A percentile compares a stretch with the other conserved stretches of the same genome.
These are phyloP conservation scores for Stephania yunnanensis DNA, from an alignment of 164 flowering plant genomes.

Conservation along the genomic window DNA sequence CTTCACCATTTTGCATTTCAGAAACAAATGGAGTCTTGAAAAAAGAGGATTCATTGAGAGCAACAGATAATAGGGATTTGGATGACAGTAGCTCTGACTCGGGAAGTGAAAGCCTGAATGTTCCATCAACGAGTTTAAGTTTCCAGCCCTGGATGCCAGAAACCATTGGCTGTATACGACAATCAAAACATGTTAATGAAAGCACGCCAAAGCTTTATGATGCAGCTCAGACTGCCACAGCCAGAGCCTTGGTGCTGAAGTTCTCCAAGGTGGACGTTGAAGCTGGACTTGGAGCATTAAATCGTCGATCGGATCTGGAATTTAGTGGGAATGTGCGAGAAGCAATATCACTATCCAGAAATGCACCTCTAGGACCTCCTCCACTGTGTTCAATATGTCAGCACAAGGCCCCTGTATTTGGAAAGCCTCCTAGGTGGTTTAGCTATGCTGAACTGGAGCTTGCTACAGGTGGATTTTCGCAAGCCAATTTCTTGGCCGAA, in stretches of 20 bases:
- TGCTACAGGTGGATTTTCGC: slow-evolving; percentile 80
- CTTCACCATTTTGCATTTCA: slow-evolving; percentile 46
- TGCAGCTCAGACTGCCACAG: slow-evolving; percentile 28
- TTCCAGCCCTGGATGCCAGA: slow-evolving; percentile 52
- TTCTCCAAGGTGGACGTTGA: slow-evolving; percentile 38
- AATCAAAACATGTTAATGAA: slow-evolving; percentile 24
- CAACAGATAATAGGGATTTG: slow-evolving; percentile 20
- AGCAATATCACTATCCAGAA: slow-evolving; percentile 47
- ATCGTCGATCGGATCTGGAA: slow-evolving; percentile 32
- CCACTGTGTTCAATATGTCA: slow-evolving; percentile 88
- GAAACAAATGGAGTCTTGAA: slow-evolving; percentile 32
- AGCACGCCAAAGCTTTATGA: slow-evolving; percentile 22
- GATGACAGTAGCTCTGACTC: slow-evolving; percentile 58
- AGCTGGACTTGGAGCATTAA: slow-evolving; percentile 32
- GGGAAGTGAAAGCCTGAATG: slow-evolving; percentile 39
- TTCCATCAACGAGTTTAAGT: slow-evolving; percentile 30
- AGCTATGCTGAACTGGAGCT: slow-evolving; percentile 66
- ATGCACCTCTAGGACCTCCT: slow-evolving; percentile 61
- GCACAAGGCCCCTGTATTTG: slow-evolving; percentile 79
- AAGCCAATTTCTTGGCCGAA: slow-evolving; percentile 82
- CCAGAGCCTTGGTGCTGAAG: slow-evolving; percentile 37
- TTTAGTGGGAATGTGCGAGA: slow-evolving; percentile 50
- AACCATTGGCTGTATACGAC: slow-evolving; percentile 28
- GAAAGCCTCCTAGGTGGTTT: slow-evolving; percentile 83
- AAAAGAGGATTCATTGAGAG: slow-evolving; percentile 19